Percentiles rank a stretch among this genome's conserved stretches.
Evolutionary conservation across 2,329 filamentous ascomycete genomes (phyloP).

Genomic region (Ophiostoma fasciatum): DNA sequence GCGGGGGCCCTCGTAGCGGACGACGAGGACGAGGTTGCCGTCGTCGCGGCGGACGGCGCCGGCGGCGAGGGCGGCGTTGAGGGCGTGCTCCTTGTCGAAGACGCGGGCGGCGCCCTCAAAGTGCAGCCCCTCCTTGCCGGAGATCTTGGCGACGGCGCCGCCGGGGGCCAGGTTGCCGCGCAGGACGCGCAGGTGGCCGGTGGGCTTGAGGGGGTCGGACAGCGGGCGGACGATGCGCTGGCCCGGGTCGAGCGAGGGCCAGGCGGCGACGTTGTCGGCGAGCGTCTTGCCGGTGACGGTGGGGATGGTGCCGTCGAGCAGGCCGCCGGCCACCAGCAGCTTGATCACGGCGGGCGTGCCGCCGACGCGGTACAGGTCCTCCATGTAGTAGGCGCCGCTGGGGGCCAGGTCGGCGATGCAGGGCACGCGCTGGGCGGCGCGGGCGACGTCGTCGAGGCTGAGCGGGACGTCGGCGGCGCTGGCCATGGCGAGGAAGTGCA

Average conservation of each 20-base stretch:
- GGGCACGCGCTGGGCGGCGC: constrained; percentile 67
- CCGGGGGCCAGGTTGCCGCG: constrained; percentile 77
- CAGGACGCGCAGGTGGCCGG: constrained; percentile 79
- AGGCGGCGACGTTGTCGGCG: constrained; percentile 63
- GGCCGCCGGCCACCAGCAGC: constrained; percentile 58
- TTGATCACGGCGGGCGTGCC: constrained; percentile 80
- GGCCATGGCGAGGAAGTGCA: constrained; percentile 85
- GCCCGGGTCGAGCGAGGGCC: constrained; percentile 60
- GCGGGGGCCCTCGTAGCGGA: constrained; percentile 86
- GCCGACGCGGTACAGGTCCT: constrained; percentile 73
- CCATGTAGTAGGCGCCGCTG: constrained; percentile 67
- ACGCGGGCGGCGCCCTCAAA: constrained; percentile 73
- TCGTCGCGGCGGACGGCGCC: constrained; percentile 35
- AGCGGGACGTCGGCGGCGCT: constrained; percentile 65
- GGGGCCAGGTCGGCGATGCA: constrained; percentile 79
- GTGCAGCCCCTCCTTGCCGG: constrained; percentile 75
- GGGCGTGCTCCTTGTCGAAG: constrained; percentile 71
- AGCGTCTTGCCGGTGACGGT: constrained; percentile 79
- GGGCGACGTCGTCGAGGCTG: constrained; percentile 68
- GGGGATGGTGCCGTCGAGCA: constrained; percentile 63
- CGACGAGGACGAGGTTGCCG: constrained; percentile 77
- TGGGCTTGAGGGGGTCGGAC: constrained; percentile 57
- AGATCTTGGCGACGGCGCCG: constrained; percentile 90
- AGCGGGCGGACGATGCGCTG: constrained; percentile 76
- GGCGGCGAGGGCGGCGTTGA: constrained; percentile 56